Evolutionary conservation across 371 early-diverging fungal genomes (phyloP).

Genomic region (Mortierella sp.): DNA sequence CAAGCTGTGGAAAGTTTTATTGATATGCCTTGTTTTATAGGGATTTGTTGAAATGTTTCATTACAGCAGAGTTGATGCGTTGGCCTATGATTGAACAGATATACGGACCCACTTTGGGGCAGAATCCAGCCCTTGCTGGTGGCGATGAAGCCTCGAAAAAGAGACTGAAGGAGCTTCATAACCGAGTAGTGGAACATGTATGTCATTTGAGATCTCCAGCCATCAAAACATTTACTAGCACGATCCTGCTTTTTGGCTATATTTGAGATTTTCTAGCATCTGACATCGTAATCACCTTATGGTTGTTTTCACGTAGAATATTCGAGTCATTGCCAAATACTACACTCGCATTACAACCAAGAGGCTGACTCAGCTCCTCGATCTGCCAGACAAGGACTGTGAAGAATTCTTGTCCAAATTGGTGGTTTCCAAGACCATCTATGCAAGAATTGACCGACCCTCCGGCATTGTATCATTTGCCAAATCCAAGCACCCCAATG

Average conservation of each 20-base stretch:
- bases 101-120: conserved; percentile 80
- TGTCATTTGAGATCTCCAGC: conserved; percentile 10
- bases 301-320: conserved; percentile 69
- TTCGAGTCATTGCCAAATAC: conserved; percentile 96
- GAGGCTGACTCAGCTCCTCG: conserved; percentile 83
- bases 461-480: conserved; percentile 92
- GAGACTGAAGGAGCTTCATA: conserved; percentile 88
- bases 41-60: conserved; percentile 90
- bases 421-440: conserved; percentile 94
- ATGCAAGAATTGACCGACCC: conserved; percentile 95
- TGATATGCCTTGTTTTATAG: conserved; percentile 39
- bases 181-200: conserved; percentile 96
- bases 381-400: conserved; percentile 80
- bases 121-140: conserved; percentile 79
- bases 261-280: not conserved
- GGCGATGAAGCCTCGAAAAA: conserved; percentile 82
- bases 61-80: conserved; percentile 91
- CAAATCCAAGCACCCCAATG: conserved; percentile 86
- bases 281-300: not conserved
- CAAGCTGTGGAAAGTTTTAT: not conserved
- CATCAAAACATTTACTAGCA: too few relatives aligned
- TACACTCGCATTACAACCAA: conserved; percentile 90
- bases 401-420: conserved; percentile 93
- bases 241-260: too few relatives aligned
- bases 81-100: conserved; percentile 93